These are phyloP conservation scores for Colletotrichum truncatum DNA, from an alignment of 2,329 filamentous ascomycete species.

Conservation along the genomic window DNA sequence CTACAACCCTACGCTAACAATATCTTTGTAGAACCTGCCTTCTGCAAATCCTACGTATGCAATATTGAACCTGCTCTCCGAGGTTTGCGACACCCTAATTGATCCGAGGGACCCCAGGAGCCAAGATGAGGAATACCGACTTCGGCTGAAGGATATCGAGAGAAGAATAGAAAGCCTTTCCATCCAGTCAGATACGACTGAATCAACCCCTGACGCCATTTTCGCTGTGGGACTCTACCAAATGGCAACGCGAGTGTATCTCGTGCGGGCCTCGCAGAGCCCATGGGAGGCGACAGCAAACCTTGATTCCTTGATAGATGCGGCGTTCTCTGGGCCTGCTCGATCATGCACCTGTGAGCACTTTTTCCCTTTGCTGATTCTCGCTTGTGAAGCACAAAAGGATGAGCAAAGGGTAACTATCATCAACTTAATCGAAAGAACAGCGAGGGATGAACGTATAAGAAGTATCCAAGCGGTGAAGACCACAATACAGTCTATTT, in stretches of 20 bases:
- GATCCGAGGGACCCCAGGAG: not conserved
- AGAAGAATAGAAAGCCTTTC: not conserved
- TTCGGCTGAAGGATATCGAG: not conserved
- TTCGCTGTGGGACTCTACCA: not conserved
- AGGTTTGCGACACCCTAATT: not conserved
- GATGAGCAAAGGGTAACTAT: conserved; percentile 43
- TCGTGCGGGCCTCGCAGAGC: conserved; percentile 30
- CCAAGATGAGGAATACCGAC: not conserved
- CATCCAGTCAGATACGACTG: not conserved
- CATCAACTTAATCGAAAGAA: conserved; percentile 40
- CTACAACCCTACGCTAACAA: not conserved
- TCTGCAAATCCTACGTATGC: not conserved
- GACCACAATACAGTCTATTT: conserved; percentile 38
- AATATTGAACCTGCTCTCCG: conserved; percentile 8
- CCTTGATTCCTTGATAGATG: conserved; percentile 29
- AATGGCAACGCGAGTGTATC: conserved; percentile 4
- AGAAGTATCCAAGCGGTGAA: conserved; percentile 37
- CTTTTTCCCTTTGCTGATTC: conserved; percentile 45
- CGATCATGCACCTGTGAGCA: conserved; percentile 39
- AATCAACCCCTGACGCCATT: not conserved
- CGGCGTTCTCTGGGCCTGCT: conserved; percentile 26
- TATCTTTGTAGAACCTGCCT: not conserved
- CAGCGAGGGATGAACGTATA: conserved; percentile 24
- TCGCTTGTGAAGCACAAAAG: conserved; percentile 43
- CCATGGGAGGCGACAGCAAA: conserved; percentile 32